Percentiles rank a stretch among this genome's conserved stretches.
Conservation (phyloP, 371 early-diverging fungal genomes). For the Funneliformis caledonium region DNA sequence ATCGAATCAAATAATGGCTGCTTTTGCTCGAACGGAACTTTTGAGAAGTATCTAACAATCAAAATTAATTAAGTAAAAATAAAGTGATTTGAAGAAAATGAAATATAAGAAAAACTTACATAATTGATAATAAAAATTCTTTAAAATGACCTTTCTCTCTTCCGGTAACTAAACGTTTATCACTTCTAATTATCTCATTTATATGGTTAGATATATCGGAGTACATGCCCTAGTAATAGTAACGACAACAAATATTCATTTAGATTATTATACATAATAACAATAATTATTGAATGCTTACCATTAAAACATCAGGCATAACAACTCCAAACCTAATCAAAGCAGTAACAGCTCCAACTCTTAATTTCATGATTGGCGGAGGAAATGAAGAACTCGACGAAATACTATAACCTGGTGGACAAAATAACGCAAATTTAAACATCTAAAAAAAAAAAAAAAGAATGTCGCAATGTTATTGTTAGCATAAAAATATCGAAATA, state of each 20-base stretch:
- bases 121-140: constrained; percentile 6
- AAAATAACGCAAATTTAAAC: not conserved
- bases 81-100: not conserved
- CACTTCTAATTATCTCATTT: not conserved
- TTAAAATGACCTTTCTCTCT: constrained; percentile 4
- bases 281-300: not conserved
- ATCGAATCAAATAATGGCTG: constrained; percentile 12
- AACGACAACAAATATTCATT: not conserved
- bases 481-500: not conserved
- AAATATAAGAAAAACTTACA: not conserved
- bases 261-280: not conserved
- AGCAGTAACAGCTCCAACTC: constrained; percentile 7
- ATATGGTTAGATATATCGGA: not conserved
- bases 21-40: constrained; percentile 14
- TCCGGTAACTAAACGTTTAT: not conserved
- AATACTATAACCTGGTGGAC: not conserved
- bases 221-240: constrained; percentile 10
- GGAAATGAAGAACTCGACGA: not conserved
- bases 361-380: not conserved
- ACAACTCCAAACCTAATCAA: constrained; percentile 4
- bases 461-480: not conserved
- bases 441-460: not conserved
- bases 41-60: not conserved
- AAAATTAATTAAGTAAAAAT: not conserved
- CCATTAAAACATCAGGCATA: constrained; percentile 23